These are phyloP conservation scores for Starmera dryadoides DNA, from an alignment of 805 yeast genomes.

Conservation along the genomic window DNA sequence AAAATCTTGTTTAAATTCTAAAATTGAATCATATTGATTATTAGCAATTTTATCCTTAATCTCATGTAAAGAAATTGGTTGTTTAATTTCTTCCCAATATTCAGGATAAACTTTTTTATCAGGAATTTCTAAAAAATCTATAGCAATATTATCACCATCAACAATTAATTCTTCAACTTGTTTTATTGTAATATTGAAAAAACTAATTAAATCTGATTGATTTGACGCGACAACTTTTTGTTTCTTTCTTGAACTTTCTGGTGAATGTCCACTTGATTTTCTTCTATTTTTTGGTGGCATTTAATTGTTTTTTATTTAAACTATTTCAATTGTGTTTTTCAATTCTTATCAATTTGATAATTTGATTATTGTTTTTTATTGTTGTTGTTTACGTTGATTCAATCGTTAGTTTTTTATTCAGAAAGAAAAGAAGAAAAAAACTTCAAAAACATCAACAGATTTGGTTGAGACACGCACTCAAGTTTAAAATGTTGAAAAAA, in stretches of 20 bases:
- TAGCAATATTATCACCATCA: slow-evolving; percentile 23
- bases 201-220: slow-evolving; percentile 21
- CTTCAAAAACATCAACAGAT: background rate
- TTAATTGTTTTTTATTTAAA: background rate
- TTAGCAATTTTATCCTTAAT: slow-evolving; percentile 41
- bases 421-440: background rate
- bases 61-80: slow-evolving; percentile 67
- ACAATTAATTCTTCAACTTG: slow-evolving; percentile 26
- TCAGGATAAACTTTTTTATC: slow-evolving; percentile 71
- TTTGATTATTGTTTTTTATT: background rate
- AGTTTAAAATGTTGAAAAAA: background rate
- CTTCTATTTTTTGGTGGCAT: slow-evolving; percentile 15
- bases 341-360: background rate
- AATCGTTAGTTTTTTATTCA: background rate
- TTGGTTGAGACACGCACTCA: background rate
- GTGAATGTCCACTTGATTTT: slow-evolving; percentile 1
- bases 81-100: slow-evolving; percentile 56
- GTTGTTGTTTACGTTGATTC: background rate
- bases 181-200: slow-evolving; percentile 26
- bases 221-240: slow-evolving; percentile 9
- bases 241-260: slow-evolving; percentile 5
- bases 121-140: slow-evolving; percentile 66
- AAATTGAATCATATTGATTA: slow-evolving; percentile 24
- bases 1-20: slow-evolving; percentile 52
- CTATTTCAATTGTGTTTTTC: background rate